These are phyloP conservation scores for Zychaea mexicana DNA, from an alignment of 371 early-diverging fungal genomes.

Conservation along the genomic window DNA sequence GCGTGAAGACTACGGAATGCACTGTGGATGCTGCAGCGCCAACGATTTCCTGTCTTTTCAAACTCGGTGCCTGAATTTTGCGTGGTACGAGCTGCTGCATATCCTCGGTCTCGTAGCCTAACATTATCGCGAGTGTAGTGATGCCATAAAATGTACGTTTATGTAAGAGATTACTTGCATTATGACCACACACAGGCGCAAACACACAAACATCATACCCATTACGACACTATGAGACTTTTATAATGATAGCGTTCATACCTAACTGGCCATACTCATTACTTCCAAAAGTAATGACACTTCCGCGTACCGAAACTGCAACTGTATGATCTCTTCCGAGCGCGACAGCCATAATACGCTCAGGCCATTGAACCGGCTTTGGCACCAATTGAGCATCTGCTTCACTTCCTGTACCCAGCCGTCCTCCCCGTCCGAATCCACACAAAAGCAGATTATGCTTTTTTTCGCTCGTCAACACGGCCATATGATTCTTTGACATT, in stretches of 20 bases:
- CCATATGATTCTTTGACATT: constrained; percentile 77
- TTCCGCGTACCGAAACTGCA: constrained; percentile 56
- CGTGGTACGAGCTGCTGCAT: constrained; percentile 58
- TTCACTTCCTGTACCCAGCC: constrained; percentile 68
- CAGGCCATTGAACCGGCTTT: constrained; percentile 53
- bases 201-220: no score
- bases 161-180: no score
- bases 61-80: constrained; percentile 52
- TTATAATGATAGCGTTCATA: no score
- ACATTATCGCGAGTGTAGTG: no score
- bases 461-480: constrained; percentile 58
- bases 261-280: constrained; percentile 72
- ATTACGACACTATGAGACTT: no score
- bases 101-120: constrained; percentile 53
- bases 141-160: no score
- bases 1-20: constrained; percentile 69
- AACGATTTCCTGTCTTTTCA: constrained; percentile 58
- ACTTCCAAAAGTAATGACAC: constrained; percentile 62
- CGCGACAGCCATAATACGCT: constrained; percentile 52
- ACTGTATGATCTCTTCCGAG: constrained; percentile 78
- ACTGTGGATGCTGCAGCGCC: constrained; percentile 73
- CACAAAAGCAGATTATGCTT: constrained; percentile 54
- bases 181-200: no score
- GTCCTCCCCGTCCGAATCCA: constrained; percentile 77
- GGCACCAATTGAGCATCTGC: constrained; percentile 57